Base-by-base conservation (phyloP, 768 basidiomycete species). In the Tricholoma furcatifolium region DNA sequence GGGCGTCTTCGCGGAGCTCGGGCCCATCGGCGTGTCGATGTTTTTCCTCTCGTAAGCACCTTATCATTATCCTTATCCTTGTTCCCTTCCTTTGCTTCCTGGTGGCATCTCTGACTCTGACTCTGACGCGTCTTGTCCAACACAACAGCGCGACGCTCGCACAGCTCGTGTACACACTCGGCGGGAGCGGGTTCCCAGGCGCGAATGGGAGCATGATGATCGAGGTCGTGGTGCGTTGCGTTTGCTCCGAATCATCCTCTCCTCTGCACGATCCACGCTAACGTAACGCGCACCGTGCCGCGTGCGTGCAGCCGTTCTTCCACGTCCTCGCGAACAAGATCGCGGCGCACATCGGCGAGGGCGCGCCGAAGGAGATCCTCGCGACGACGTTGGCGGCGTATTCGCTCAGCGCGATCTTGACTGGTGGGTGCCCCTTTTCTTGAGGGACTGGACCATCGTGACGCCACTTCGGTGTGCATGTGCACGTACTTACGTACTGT, bases 191-290 rank as follows among this genome's bases (percentile, higher is more conserved):
- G 20, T 97, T 99, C 67, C 84, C 84, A 9, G 91, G 91, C 45
- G 93, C 88, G 2, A 94, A 93, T 69, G 92, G 91, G 6, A 93
- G 90, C 57, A 93, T 95, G 93, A 97, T 98, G 93, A 98, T 99
- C 55, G 96, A 98, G 70, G 92, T 95, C 10, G 94, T 98, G 59
- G 90, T 93, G 65, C 41, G 87, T 80, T 46, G 5, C n/a, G n/a
- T n/a, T n/a, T n/a, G n/a, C n/a, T n/a, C n/a, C n/a, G n/a, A n/a
- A n/a, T n/a, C n/a, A n/a, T n/a, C n/a, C n/a, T n/a, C n/a, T n/a
- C n/a, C n/a, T n/a, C n/a, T n/a, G n/a, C n/a, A n/a, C n/a, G n/a
- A n/a, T n/a, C n/a, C n/a, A n/a, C n/a, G n/a, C n/a, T n/a, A n/a
- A n/a, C n/a, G n/a, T n/a, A n/a, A n/a, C n/a, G n/a, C n/a, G n/a